phyloP scores from a whole-genome alignment of 306 rosid genomes.

The Prunus mume region DNA sequence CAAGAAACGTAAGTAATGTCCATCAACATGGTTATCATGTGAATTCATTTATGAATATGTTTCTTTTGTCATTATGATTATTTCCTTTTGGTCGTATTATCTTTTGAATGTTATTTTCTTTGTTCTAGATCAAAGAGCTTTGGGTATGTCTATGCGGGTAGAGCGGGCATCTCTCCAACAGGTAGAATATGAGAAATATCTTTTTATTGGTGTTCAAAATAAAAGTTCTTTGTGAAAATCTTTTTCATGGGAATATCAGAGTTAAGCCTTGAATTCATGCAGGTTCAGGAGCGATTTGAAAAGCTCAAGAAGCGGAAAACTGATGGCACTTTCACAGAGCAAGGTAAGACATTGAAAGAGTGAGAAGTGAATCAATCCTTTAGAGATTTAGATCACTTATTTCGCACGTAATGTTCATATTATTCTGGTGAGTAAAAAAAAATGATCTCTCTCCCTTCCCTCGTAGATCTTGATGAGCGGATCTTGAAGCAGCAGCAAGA shows the following conservation, averaged over 20 bases:
- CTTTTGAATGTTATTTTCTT: conserved; percentile 14
- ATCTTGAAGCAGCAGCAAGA: conserved; percentile 92
- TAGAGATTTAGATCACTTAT: neutral
- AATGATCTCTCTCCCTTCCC: neutral
- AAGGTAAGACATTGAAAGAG: conserved; percentile 51
- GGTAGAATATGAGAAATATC: conserved; percentile 35
- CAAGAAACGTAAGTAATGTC: conserved; percentile 79
- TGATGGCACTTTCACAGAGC: conserved; percentile 80
- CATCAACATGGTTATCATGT: neutral
- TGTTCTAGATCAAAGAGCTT: conserved; percentile 80
- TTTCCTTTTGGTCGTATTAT: conserved; percentile 18
- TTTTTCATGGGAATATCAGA: neutral
- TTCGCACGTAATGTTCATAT: conserved; percentile 6
- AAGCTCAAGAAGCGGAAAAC: conserved; percentile 79
- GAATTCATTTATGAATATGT: neutral
- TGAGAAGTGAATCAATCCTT: neutral
- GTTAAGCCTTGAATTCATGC: conserved; percentile 20
- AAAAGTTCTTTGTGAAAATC: neutral
- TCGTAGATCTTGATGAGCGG: conserved; percentile 85
- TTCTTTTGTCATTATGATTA: conserved; percentile 2
- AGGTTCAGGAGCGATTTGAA: conserved; percentile 94
- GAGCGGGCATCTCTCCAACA: conserved; percentile 93
- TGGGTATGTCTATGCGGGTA: conserved; percentile 99
- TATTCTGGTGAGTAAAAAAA: neutral
- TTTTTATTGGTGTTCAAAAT: neutral